Evolutionary conservation across 2,329 filamentous ascomycete genomes (phyloP).

Genomic region (Aureobasidium namibiae): DNA sequence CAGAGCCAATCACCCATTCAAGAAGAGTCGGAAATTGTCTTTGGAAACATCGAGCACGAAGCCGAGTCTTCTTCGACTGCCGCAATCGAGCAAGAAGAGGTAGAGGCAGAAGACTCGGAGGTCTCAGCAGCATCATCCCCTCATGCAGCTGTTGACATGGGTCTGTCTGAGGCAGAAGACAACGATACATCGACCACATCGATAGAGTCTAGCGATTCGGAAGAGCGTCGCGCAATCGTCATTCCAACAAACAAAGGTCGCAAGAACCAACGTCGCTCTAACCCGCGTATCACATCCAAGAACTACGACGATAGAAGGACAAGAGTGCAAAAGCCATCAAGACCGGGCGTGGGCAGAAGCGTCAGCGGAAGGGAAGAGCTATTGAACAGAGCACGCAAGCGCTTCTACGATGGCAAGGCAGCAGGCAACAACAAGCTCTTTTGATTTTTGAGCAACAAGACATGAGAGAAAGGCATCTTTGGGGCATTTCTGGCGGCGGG

Average conservation of each 20-base stretch:
- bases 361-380: slow-evolving; percentile 7
- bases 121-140: slow-evolving; percentile 3
- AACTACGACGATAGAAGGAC: background rate
- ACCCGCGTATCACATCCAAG: background rate
- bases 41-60: background rate
- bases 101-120: background rate
- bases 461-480: slow-evolving; percentile 4
- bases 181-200: slow-evolving; percentile 4
- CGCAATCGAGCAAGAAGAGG: background rate
- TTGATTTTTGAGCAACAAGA: background rate
- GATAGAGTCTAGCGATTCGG: background rate
- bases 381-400: slow-evolving; percentile 1
- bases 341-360: background rate
- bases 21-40: slow-evolving; percentile 1
- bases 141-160: background rate
- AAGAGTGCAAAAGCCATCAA: slow-evolving; percentile 3
- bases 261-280: background rate
- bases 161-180: background rate
- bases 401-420: slow-evolving; percentile 4
- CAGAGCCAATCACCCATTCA: background rate
- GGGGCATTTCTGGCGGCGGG: background rate
- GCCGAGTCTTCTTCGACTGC: background rate
- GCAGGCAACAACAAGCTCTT: background rate
- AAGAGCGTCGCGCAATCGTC: background rate
- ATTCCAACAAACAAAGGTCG: background rate